Conservation (phyloP, 1,139 yeast genomes). For the Spencermartinsiella ligniputridi region DNA sequence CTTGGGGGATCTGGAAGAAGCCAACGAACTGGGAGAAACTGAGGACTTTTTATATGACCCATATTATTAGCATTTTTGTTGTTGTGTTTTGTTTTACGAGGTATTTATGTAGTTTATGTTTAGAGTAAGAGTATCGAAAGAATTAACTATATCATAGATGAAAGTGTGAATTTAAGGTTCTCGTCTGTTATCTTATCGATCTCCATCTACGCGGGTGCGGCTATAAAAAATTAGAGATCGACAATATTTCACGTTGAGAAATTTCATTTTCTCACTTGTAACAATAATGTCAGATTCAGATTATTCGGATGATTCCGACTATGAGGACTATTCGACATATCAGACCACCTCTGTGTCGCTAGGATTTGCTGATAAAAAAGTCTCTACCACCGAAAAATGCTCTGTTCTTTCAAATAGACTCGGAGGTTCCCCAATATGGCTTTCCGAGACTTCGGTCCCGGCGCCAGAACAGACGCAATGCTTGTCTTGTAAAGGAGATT, state of each 20-base stretch:
- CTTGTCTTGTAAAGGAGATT: slow-evolving; percentile 53
- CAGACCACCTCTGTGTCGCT: slow-evolving; percentile 51
- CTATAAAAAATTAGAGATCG: background rate
- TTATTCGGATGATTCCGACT: slow-evolving; percentile 15
- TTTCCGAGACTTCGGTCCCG: slow-evolving; percentile 55
- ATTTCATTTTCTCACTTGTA: background rate
- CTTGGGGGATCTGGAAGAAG: slow-evolving; percentile 82
- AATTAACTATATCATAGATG: too few species aligned
- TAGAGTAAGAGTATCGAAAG: too few species aligned
- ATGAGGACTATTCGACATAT: slow-evolving; percentile 15
- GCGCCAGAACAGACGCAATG: slow-evolving; percentile 51
- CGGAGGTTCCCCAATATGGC: slow-evolving; percentile 69
- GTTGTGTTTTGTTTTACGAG: background rate
- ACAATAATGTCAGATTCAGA: slow-evolving; percentile 15
- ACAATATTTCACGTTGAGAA: too few species aligned
- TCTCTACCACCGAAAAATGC: slow-evolving; percentile 5
- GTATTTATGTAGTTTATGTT: background rate
- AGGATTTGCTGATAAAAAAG: slow-evolving; percentile 45
- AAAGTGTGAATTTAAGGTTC: too few species aligned
- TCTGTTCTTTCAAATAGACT: slow-evolving; percentile 56
- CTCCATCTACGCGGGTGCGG: background rate
- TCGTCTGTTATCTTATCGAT: too few species aligned
- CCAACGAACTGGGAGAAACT: slow-evolving; percentile 57
- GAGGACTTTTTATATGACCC: slow-evolving; percentile 31
- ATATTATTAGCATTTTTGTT: background rate